Percentiles rank a stretch among this genome's conserved stretches.
phyloP scores from a whole-genome alignment of 164 flowering plant genomes.

The Annona cherimola region DNA sequence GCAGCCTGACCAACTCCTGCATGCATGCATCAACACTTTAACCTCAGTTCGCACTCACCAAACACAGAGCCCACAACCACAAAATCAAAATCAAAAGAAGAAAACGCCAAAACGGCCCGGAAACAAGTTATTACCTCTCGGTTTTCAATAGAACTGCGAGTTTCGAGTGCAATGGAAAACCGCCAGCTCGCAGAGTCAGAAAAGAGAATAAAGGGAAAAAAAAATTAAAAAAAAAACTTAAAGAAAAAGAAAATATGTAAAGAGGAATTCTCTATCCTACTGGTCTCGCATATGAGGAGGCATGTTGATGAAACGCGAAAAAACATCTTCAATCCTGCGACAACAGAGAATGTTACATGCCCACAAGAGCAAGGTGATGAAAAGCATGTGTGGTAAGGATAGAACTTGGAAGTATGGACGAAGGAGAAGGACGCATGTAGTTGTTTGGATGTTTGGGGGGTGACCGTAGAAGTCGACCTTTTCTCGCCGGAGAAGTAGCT shows the following conservation, averaged over 20 bases:
- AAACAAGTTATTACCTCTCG: constrained; percentile 33
- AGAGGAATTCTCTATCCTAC: constrained; percentile 20
- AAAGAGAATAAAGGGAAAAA: too few species aligned
- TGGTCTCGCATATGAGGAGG: constrained; percentile 48
- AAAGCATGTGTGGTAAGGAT: not conserved
- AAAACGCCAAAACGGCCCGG: not conserved
- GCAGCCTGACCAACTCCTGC: constrained; percentile 42
- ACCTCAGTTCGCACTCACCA: not conserved
- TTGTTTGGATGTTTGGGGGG: not conserved
- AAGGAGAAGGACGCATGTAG: not conserved
- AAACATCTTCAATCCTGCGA: constrained; percentile 50
- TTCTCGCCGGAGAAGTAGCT: constrained; percentile 50
- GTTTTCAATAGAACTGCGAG: constrained; percentile 37
- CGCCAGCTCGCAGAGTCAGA: not conserved
- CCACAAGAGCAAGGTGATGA: not conserved
- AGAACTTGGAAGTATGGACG: not conserved
- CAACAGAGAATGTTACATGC: not conserved
- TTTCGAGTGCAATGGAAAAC: not conserved
- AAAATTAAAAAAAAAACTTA: not conserved
- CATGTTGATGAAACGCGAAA: constrained; percentile 38
- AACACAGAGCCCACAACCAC: not conserved
- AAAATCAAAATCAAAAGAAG: not conserved
- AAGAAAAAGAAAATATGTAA: not conserved
- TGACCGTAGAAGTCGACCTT: constrained; percentile 21
- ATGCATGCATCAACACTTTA: not conserved